These are phyloP conservation scores for Pythium aristosporum DNA, from an alignment of 352 stramenopile genomes.

Conservation along the genomic window DNA sequence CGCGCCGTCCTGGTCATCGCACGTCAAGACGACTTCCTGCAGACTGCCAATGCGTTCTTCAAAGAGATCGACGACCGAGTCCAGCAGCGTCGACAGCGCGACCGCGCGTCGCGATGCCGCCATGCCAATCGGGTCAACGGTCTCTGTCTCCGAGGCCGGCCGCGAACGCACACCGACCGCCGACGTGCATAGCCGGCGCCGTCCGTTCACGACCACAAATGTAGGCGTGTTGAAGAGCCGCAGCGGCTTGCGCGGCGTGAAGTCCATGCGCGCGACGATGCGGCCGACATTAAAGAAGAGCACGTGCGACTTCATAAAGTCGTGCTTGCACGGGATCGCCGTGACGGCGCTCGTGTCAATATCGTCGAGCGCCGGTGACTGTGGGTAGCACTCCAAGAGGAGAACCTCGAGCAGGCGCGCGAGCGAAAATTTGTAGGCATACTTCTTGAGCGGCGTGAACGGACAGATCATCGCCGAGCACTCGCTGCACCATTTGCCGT, in stretches of 20 bases:
- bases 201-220: constrained; percentile 22
- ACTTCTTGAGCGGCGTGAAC: constrained; percentile 82
- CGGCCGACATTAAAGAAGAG: constrained; percentile 81
- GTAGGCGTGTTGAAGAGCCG: constrained; percentile 21
- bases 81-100: constrained; percentile 30
- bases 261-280: constrained; percentile 74
- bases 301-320: constrained; percentile 60
- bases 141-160: constrained; percentile 13
- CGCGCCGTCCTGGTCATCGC: constrained; percentile 59
- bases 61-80: constrained; percentile 52
- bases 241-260: constrained; percentile 43
- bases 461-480: constrained; percentile 93
- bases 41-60: constrained; percentile 61
- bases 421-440: constrained; percentile 98
- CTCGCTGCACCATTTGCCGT: constrained; percentile 96
- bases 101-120: constrained; percentile 20
- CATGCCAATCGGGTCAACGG: constrained; percentile 26
- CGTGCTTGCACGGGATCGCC: constrained; percentile 37
- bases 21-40: constrained; percentile 56
- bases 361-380: constrained; percentile 6
- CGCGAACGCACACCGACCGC: neutral
- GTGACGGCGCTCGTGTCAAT: constrained; percentile 11
- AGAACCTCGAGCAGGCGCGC: constrained; percentile 97
- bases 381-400: constrained; percentile 85
- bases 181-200: constrained; percentile 11